Evolutionary conservation across 2,329 filamentous ascomycete species (phyloP), one percentile per base, ranked within the genome.

Genomic region (Tricladium varicosporioides): DNA sequence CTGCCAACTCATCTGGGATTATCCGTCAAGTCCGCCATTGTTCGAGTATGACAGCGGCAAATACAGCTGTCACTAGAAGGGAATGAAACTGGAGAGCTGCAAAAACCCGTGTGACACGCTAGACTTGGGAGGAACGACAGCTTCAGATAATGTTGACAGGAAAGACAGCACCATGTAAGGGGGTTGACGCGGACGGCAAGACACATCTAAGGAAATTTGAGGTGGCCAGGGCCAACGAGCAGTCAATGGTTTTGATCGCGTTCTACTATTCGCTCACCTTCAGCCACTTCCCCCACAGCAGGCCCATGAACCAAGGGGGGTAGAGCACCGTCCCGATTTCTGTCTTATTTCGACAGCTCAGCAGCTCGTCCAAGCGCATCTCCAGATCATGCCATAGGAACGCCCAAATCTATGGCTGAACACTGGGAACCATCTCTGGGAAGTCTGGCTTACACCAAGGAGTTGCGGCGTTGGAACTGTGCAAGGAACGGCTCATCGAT

Each of bases 81-180:
- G 48, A 52, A 44, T 54, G 54, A 51, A 54, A 56, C 47, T 7
- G 15, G 43, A 36, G 11, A 18, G 31, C 22, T 51, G 51, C 56
- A 18, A 47, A 54, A 43, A 33, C 33, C 59, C 60, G 60, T 46
- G 56, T 61, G 40, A 15, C 48, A 61, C 60, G 27, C 32, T 46
- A 48, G 44, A 31, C 19, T 45, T 43, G 43, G 54, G 58, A 54
- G 54, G 48, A 55, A 44, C 19, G 15, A 32, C 11, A 15, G n/a
- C 31, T 32, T 11, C 14, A 14, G 43, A 16, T 36, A 51, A 36
- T 19, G 8, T 43, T 43, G 19, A 33, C 40, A 33, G 48, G 54
- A 44, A 19, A 42, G 32, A 52, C 43, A 48, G 27, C 19, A 13
- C 22, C 44, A 49, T 48, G 49, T 45, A 53, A 46, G 40, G 32